phyloP scores from a whole-genome alignment of 2,329 filamentous ascomycete species.

The Ceratocystis colombiana region DNA sequence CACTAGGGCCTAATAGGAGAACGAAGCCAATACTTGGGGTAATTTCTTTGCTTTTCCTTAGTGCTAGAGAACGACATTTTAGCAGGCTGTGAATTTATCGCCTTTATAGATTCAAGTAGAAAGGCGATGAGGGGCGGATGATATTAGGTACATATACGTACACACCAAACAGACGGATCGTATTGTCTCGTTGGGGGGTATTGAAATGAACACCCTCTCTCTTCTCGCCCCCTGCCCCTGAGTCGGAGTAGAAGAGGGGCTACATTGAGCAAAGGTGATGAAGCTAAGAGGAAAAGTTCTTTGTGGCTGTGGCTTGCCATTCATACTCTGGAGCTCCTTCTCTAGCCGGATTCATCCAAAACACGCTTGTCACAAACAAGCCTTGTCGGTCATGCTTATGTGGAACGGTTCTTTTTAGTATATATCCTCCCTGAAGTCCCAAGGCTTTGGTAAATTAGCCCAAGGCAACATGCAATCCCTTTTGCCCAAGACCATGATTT shows the following conservation, averaged over 20 bases:
- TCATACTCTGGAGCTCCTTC: not conserved
- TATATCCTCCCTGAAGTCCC: not conserved
- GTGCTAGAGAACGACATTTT: too few species aligned
- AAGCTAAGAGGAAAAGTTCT: too few species aligned
- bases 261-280: too few species aligned
- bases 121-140: too few species aligned
- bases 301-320: not conserved
- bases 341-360: not conserved
- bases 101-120: too few species aligned
- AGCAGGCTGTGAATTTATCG: too few species aligned
- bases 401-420: not conserved
- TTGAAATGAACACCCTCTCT: too few species aligned
- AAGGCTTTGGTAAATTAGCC: constrained; percentile 8
- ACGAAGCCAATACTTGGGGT: not conserved
- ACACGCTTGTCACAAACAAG: constrained; percentile 2
- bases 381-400: not conserved
- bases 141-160: too few species aligned
- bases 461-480: not conserved
- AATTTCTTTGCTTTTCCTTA: not conserved
- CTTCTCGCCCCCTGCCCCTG: too few species aligned
- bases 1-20: not conserved
- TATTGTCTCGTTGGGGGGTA: too few species aligned
- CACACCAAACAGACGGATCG: too few species aligned
- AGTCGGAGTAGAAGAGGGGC: too few species aligned
- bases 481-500: constrained; percentile 3